phyloP scores from a whole-genome alignment of 345 rosid species.

The Kernera saxatilis region DNA sequence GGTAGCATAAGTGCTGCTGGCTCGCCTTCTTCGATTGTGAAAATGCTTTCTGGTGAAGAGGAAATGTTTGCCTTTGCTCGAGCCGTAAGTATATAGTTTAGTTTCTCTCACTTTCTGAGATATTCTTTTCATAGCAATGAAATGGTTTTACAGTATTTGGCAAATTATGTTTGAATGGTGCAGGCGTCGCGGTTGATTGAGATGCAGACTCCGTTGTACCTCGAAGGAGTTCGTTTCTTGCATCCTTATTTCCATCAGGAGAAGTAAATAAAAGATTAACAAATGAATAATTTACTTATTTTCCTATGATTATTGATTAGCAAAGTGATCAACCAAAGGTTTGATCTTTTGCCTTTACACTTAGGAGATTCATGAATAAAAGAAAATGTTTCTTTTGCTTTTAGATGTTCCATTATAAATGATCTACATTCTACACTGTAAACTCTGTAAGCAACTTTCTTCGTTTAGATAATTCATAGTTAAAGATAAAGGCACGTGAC shows the following conservation, averaged over 20 bases:
- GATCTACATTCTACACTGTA: too few relatives aligned
- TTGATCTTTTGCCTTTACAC: neutral
- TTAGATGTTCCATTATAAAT: too few relatives aligned
- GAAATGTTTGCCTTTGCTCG: constrained; percentile 92
- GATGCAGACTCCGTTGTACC: constrained; percentile 82
- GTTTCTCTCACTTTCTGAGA: neutral
- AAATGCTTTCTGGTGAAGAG: constrained; percentile 81
- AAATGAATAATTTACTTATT: neutral
- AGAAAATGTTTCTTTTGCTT: neutral
- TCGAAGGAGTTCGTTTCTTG: constrained; percentile 58
- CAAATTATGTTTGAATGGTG: constrained; percentile 16
- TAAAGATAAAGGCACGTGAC: constrained; percentile 6
- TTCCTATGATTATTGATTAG: neutral
- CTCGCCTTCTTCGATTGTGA: constrained; percentile 55
- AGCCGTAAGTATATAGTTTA: constrained; percentile 59
- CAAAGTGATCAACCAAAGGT: neutral
- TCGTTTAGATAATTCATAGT: neutral
- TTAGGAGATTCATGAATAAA: neutral
- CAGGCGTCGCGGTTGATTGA: constrained; percentile 85
- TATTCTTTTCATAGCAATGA: neutral
- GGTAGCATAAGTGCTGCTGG: constrained; percentile 69
- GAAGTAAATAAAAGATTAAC: neutral
- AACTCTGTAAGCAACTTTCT: too few relatives aligned
- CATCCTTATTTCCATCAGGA: constrained; percentile 63
- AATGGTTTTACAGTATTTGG: neutral